Evolutionary conservation across 495 filamentous ascomycete genomes (phyloP), one percentile per base, ranked within the genome.

Genomic region (Beverwykella pulmonaria): DNA sequence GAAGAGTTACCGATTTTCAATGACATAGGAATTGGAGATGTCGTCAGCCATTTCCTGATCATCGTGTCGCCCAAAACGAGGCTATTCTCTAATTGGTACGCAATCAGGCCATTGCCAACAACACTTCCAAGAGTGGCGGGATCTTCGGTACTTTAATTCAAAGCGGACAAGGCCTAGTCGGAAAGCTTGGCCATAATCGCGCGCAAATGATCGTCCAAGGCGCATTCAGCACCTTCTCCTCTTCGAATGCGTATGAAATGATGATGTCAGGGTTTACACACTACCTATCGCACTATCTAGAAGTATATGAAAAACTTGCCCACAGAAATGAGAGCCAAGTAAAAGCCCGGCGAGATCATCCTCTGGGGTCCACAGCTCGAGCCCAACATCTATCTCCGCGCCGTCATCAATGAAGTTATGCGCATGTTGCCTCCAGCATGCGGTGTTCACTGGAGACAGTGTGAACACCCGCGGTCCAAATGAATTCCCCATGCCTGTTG

Each of bases 361-460:
- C 30, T 19, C 9, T 64, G 53, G 61, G 30, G 53, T 17, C 30
- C n/a, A 9, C 25, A 64, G 23, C 61, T 64, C 39, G 61, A 64
- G 20, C 57, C 61, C 27, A 64, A 25, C 23, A 25, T 34, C 23
- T 64, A 64, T 32, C 61, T 64, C 32, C 61, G 61, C 36, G 61
- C 61, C 23, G 61, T 64, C 34, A 64, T 64, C 47, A 52, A 64
- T 23, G 53, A 64, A 34, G 61, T 64, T 32, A 57, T 64, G 61
- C 61, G 61, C 36, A 34, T 64, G 15, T 34, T 64, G 10, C 61
- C 61, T 48, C 52, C 60, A 22, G 61, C 61, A 12, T 64, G 61
- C 26, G 53, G 53, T n/a, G 61, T 64, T 23, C 61, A 64, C 32
- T 64, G 61, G 61, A 52, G 61, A 47, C 52, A 64, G 47, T 64